Base-by-base conservation (phyloP, 1,284 basidiomycete species). In the Mycena sp. region DNA sequence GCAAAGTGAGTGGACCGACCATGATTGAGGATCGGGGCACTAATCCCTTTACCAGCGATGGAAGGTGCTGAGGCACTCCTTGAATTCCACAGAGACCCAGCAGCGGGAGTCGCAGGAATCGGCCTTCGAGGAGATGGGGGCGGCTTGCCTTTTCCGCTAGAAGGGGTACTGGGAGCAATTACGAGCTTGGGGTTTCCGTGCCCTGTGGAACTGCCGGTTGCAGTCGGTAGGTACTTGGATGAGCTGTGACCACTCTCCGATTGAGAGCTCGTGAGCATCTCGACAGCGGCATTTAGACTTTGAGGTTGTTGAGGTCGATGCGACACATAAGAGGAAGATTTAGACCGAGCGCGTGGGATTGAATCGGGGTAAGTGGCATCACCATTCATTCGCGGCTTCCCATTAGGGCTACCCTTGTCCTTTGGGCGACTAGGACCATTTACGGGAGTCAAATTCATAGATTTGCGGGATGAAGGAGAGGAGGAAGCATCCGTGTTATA, bases 11-110 rank as follows among this genome's bases (percentile, higher is more conserved):
- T 26, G 25, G 32, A 45, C 81, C 60, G 67, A 90, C 90, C 85
- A 72, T 85, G 81, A 68, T 92, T 88, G 29, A 85, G 79, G 29
- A 90, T 84, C 7, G 90, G 90, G 23, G 71, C 78, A 67, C 90
- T 87, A 56, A 92, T 92, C 45, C 78, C 79, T 73, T 85, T 91
- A 21, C 88, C 88, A 43, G 81, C 81, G 50, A 88, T 74, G 12
- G 78, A 81, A 3, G 82, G 81, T 11, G 75, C 75, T n/a, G 80
- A 78, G 6, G 71, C 67, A 49, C 72, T 76, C 30, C 79, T 76
- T 10, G 71, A 56, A 71, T 65, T 54, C 51, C 56, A 49, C 55
- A 32, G 28, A 23, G 48, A 37, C 32, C 48, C 35, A 4, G 51
- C 62, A 57, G 32, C 62, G 35, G 82, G 80, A 32, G 73, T 67